phyloP scores from a whole-genome alignment of 192 early-diverging fungal species.

The Helicostylum pulchrum region DNA sequence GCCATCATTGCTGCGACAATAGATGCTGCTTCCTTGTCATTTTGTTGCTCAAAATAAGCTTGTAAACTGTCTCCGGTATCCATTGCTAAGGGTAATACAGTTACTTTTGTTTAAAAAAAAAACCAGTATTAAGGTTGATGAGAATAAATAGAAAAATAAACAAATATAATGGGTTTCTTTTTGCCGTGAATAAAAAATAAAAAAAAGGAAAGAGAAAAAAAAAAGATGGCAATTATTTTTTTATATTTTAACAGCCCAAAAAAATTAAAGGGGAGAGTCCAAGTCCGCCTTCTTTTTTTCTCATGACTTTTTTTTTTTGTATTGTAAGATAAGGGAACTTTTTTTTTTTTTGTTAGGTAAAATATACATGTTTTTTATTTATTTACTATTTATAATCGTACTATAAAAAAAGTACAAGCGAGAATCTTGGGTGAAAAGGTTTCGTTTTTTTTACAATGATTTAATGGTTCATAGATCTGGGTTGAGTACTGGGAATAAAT shows the following conservation, averaged over 20 bases:
- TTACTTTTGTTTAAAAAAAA: too few species aligned
- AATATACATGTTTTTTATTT: background rate
- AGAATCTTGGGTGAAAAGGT: background rate
- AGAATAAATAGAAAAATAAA: background rate
- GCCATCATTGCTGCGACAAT: background rate
- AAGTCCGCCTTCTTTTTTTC: too few species aligned
- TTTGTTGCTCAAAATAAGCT: constrained; percentile 18
- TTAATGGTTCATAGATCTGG: constrained; percentile 18
- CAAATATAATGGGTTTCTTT: too few species aligned
- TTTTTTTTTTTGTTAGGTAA: background rate
- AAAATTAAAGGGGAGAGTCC: background rate
- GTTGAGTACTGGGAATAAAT: background rate
- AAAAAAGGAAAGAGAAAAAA: background rate
- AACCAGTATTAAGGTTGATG: too few species aligned
- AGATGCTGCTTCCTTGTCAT: constrained; percentile 7
- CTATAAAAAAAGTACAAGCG: background rate
- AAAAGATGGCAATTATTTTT: background rate
- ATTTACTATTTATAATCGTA: background rate
- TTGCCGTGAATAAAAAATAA: too few species aligned
- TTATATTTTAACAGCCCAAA: background rate
- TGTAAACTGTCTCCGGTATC: constrained; percentile 9
- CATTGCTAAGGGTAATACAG: too few species aligned
- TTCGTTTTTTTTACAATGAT: background rate
- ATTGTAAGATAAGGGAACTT: too few species aligned
- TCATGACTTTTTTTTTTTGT: too few species aligned